A percentile compares a stretch with the other conserved stretches of the same genome.
Evolutionary conservation across 2,329 filamentous ascomycete genomes (phyloP).

Genomic region (Onygenales sp.): DNA sequence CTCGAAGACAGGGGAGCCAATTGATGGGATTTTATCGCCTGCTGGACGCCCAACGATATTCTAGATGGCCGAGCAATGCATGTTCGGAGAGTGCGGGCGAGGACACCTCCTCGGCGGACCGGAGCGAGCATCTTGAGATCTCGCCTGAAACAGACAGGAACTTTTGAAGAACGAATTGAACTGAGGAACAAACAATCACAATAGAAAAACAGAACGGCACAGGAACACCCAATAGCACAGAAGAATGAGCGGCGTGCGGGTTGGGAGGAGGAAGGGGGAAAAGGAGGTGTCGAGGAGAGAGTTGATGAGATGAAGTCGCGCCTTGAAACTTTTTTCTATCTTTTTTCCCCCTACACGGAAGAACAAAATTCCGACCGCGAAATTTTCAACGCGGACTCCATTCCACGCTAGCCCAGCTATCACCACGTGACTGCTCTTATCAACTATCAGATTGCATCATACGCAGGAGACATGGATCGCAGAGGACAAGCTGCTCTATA

Average conservation of each 20-base stretch:
- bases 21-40: constrained; percentile 20
- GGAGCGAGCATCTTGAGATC: constrained; percentile 24
- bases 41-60: constrained; percentile 15
- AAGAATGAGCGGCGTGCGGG: neutral
- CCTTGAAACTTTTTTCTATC: neutral
- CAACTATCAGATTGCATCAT: too few relatives aligned
- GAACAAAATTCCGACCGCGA: neutral
- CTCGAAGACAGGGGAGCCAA: constrained; percentile 12
- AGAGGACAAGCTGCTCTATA: too few relatives aligned
- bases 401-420: neutral
- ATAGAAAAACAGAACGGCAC: neutral
- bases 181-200: neutral
- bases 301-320: neutral
- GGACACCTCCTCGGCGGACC: constrained; percentile 28
- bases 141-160: too few relatives aligned
- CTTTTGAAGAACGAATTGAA: constrained; percentile 1
- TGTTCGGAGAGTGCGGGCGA: constrained; percentile 27
- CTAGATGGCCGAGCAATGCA: constrained; percentile 22
- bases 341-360: neutral
- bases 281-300: constrained; percentile 1
- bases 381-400: neutral
- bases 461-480: too few relatives aligned
- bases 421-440: neutral
- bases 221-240: neutral
- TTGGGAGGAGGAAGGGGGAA: neutral